Evolutionary conservation across 805 yeast genomes (phyloP).

Genomic region (Lachancea waltii): DNA sequence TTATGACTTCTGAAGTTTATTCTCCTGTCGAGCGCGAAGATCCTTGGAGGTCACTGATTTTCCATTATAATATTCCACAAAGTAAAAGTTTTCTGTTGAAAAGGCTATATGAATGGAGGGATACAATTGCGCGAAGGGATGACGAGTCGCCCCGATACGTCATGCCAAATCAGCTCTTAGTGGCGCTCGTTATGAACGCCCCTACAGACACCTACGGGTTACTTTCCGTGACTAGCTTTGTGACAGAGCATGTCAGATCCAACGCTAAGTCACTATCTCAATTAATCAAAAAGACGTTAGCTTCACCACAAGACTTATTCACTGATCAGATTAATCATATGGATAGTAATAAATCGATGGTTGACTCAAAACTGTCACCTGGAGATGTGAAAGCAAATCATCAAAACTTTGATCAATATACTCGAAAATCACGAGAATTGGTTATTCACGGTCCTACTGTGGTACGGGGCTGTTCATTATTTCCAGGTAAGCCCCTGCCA

Average conservation of each 20-base stretch:
- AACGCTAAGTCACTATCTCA: conserved; percentile 52
- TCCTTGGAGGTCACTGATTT: conserved; percentile 61
- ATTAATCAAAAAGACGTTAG: conserved; percentile 40
- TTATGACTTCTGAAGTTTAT: conserved; percentile 33
- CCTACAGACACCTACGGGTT: conserved; percentile 59
- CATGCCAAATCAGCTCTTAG: conserved; percentile 75
- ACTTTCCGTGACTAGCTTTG: conserved; percentile 39
- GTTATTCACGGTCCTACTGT: too few relatives aligned
- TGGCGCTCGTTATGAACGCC: conserved; percentile 47
- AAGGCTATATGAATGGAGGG: conserved; percentile 78
- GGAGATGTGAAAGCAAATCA: background rate
- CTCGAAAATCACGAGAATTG: too few relatives aligned
- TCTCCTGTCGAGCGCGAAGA: conserved; percentile 49
- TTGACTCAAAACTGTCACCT: background rate
- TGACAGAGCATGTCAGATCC: conserved; percentile 51
- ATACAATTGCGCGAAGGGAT: conserved; percentile 56
- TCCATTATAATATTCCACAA: conserved; percentile 56
- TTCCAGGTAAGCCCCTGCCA: conserved; percentile 1
- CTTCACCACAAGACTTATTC: background rate
- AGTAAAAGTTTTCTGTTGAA: conserved; percentile 50
- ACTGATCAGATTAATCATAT: background rate
- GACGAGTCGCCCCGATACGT: conserved; percentile 84
- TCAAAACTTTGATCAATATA: background rate
- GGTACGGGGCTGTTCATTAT: background rate
- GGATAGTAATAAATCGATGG: too few relatives aligned